A percentile compares a stretch with the other conserved stretches of the same genome.
Evolutionary conservation across 1,284 basidiomycete species (phyloP).

Genomic region (Sporisorium sorghi): DNA sequence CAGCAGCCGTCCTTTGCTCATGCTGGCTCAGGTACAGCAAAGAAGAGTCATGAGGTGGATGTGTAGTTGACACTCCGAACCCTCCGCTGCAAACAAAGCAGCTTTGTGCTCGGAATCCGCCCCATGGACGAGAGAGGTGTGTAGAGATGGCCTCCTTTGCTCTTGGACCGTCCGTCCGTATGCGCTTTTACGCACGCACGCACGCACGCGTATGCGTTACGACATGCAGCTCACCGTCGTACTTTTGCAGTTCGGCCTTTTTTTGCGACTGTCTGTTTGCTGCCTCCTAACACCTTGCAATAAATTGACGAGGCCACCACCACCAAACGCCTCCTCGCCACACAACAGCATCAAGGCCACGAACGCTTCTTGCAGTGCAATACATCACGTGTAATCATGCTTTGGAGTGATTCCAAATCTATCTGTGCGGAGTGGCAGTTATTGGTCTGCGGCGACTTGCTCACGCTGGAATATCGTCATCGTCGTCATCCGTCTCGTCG

Average conservation of each 20-base stretch:
- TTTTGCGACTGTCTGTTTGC: not conserved
- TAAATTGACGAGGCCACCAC: not conserved
- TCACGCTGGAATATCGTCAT: conserved; percentile 4
- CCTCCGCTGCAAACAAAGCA: not conserved
- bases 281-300: not conserved
- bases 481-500: conserved; percentile 40
- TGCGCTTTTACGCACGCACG: not conserved
- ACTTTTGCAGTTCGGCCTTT: not conserved
- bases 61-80: not conserved
- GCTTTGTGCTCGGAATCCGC: no score
- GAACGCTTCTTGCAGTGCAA: not conserved
- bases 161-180: no score
- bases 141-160: no score
- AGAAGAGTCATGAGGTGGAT: not conserved
- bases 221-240: not conserved
- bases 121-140: no score
- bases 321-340: not conserved
- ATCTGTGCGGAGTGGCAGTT: no score
- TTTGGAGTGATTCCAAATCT: no score
- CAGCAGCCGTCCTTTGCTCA: not conserved
- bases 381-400: no score
- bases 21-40: no score
- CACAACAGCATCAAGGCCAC: not conserved
- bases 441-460: not conserved
- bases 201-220: no score